Conservation (phyloP, 345 rosid genomes). For the Hypericum androsaemum region DNA sequence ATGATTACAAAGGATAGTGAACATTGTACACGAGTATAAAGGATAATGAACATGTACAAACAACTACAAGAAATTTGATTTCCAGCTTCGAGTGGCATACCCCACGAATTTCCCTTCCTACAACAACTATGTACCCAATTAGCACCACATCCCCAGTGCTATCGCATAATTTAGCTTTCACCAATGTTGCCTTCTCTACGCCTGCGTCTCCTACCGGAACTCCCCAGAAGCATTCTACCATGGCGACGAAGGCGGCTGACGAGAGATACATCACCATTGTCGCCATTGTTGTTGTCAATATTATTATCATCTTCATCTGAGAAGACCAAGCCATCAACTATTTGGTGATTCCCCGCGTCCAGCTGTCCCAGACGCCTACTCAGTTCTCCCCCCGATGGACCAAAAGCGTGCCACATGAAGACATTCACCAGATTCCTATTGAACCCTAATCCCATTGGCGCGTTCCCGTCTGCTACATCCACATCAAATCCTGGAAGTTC, state of each 20-base stretch:
- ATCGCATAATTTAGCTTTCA: background rate
- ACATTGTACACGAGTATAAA: no score
- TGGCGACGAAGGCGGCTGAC: constrained; percentile 59
- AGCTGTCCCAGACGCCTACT: constrained; percentile 33
- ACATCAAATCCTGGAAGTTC: constrained; percentile 30
- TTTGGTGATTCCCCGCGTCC: constrained; percentile 19
- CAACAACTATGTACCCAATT: no score
- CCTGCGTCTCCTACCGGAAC: constrained; percentile 72
- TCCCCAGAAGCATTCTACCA: constrained; percentile 49
- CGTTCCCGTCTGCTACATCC: constrained; percentile 26
- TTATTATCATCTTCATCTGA: constrained; percentile 43
- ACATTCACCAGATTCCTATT: constrained; percentile 56
- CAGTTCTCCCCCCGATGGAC: constrained; percentile 42
- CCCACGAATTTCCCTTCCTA: no score
- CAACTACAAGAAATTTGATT: no score
- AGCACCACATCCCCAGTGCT: no score
- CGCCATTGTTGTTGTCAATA: constrained; percentile 9
- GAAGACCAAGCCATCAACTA: constrained; percentile 24
- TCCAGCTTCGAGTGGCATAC: no score
- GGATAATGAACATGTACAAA: no score
- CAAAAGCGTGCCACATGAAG: constrained; percentile 70
- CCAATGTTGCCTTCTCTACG: constrained; percentile 39
- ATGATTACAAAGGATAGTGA: no score
- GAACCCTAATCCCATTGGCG: constrained; percentile 39
- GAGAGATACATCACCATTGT: constrained; percentile 30